Conservation (phyloP, 305 asterid species). For the Caryopteris hybrid region DNA sequence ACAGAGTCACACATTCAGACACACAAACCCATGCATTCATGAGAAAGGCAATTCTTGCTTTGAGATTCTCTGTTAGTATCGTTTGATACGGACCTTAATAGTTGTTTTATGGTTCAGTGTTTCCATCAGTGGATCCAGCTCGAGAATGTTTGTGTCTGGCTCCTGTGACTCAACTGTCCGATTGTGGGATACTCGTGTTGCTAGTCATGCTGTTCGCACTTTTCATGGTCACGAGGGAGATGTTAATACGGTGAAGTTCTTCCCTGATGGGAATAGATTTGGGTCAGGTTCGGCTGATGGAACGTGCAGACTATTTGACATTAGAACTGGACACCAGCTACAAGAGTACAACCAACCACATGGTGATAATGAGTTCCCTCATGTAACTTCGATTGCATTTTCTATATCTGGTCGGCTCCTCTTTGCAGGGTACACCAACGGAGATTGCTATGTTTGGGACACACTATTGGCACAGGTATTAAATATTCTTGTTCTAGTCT, state of each 20-base stretch:
- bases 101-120: conserved; percentile 50
- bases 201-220: conserved; percentile 93
- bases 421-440: conserved; percentile 80
- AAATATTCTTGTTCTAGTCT: background rate
- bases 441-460: conserved; percentile 96
- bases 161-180: conserved; percentile 96
- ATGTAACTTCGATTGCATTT: conserved; percentile 86
- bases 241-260: conserved; percentile 86
- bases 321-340: conserved; percentile 97
- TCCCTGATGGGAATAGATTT: conserved; percentile 76
- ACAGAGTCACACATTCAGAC: too few relatives aligned
- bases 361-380: conserved; percentile 59
- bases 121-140: conserved; percentile 73
- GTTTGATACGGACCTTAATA: conserved; percentile 6
- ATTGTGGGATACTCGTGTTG: conserved; percentile 96
- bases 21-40: too few relatives aligned
- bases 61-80: background rate
- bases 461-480: conserved; percentile 89
- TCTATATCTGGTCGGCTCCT: conserved; percentile 94
- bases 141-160: conserved; percentile 90
- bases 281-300: conserved; percentile 99
- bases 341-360: conserved; percentile 83
- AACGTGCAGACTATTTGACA: conserved; percentile 84
- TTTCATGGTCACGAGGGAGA: conserved; percentile 93
- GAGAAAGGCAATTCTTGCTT: background rate